These are phyloP conservation scores for Trichoderma semiorbis DNA, from an alignment of 2,329 filamentous ascomycete species.

Conservation along the genomic window DNA sequence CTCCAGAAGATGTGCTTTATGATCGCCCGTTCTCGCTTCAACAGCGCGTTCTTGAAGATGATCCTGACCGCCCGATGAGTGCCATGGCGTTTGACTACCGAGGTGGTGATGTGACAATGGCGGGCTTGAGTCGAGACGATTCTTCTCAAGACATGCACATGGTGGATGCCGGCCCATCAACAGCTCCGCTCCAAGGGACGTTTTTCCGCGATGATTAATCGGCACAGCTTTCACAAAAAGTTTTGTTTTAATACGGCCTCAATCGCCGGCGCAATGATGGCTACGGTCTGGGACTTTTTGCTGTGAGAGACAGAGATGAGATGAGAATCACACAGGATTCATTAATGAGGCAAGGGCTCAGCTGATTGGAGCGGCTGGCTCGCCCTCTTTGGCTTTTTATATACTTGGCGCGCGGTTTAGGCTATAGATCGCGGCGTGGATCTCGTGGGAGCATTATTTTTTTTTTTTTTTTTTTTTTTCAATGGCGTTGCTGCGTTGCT, in stretches of 20 bases:
- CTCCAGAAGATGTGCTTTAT: slow-evolving; percentile 65
- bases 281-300: slow-evolving; percentile 11
- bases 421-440: slow-evolving; percentile 31
- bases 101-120: slow-evolving; percentile 28
- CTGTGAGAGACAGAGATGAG: slow-evolving; percentile 4
- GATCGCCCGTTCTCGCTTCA: slow-evolving; percentile 52
- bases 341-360: slow-evolving; percentile 13
- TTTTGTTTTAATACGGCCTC: background rate
- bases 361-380: slow-evolving; percentile 24
- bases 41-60: slow-evolving; percentile 44
- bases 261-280: slow-evolving; percentile 14
- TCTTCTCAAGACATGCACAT: slow-evolving; percentile 51
- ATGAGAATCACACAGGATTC: slow-evolving; percentile 2
- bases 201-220: slow-evolving; percentile 50
- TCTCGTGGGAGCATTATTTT: slow-evolving; percentile 29
- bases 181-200: slow-evolving; percentile 48
- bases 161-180: slow-evolving; percentile 54
- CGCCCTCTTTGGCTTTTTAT: slow-evolving; percentile 29
- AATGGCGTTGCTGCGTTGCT: slow-evolving; percentile 32
- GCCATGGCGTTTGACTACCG: slow-evolving; percentile 48
- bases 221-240: background rate
- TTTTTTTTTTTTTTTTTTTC: slow-evolving; percentile 29
- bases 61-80: slow-evolving; percentile 48
- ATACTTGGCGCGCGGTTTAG: slow-evolving; percentile 29
- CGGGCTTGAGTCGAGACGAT: slow-evolving; percentile 33